Conservation (phyloP, 441 rosid species). For the Geranium incanum region DNA sequence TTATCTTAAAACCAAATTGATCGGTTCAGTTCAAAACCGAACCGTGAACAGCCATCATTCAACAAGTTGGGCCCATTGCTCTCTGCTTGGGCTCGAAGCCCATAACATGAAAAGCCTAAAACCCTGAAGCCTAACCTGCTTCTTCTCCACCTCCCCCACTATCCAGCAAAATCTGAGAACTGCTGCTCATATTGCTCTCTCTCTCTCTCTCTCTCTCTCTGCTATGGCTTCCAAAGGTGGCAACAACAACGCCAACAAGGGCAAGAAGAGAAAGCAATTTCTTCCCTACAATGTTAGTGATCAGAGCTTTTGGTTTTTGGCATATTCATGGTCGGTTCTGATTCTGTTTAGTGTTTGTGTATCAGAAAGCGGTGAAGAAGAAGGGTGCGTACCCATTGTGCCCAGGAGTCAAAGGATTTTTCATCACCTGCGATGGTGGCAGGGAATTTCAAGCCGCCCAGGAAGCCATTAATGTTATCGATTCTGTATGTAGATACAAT, state of each 20-base stretch:
- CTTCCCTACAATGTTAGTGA: neutral
- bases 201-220: neutral
- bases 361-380: neutral
- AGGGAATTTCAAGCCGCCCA: neutral
- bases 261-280: neutral
- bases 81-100: neutral
- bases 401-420: neutral
- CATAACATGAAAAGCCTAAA: neutral
- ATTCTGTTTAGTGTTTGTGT: neutral
- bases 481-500: neutral
- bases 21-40: no score
- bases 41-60: no score
- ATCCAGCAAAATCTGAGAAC: neutral
- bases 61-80: no score
- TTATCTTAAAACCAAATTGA: no score
- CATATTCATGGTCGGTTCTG: neutral
- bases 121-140: neutral
- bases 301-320: neutral
- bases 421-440: conserved; percentile 2
- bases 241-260: neutral
- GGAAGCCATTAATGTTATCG: neutral
- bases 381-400: neutral
- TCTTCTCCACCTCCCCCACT: neutral
- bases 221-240: neutral
- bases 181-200: neutral